Percentiles rank a stretch among this genome's conserved stretches.
Evolutionary conservation across 768 basidiomycete genomes (phyloP).

Genomic region (Stropharia rugosoannulata): DNA sequence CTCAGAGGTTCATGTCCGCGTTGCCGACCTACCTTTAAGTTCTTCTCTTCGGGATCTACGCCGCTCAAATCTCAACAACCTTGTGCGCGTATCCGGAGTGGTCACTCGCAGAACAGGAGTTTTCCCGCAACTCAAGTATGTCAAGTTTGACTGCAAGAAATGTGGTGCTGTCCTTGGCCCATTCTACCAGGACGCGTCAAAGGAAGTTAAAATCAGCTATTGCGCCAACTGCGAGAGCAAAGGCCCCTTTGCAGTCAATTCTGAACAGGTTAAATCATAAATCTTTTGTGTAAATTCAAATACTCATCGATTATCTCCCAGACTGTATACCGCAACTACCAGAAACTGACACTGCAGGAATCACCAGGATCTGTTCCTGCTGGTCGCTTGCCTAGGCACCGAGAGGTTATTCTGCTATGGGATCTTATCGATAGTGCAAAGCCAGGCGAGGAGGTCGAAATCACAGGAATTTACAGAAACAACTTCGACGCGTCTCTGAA

Average conservation of each 20-base stretch:
- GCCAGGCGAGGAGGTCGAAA: slow-evolving; percentile 98
- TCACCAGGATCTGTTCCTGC: slow-evolving; percentile 97
- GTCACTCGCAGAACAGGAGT: slow-evolving; percentile 95
- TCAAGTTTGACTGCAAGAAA: slow-evolving; percentile 97
- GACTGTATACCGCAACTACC: slow-evolving; percentile 98
- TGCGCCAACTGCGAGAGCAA: slow-evolving; percentile 93
- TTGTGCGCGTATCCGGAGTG: slow-evolving; percentile 93
- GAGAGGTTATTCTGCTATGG: slow-evolving; percentile 96
- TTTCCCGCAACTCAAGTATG: slow-evolving; percentile 99
- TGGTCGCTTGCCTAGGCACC: slow-evolving; percentile 93
- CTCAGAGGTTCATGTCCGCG: slow-evolving; percentile 95
- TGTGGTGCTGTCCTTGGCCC: slow-evolving; percentile 94
- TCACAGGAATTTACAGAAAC: slow-evolving; percentile 97
- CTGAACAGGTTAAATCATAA: slow-evolving; percentile 71
- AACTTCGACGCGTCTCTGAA: slow-evolving; percentile 99
- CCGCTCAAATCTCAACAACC: slow-evolving; percentile 88
- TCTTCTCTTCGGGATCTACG: slow-evolving; percentile 93
- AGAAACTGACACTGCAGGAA: slow-evolving; percentile 98
- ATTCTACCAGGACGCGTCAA: slow-evolving; percentile 96
- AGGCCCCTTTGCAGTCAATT: slow-evolving; percentile 95
- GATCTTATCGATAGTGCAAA: slow-evolving; percentile 98
- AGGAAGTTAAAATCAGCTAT: slow-evolving; percentile 91
- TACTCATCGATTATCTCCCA: slow-evolving; percentile 27
- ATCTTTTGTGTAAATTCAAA: neutral
- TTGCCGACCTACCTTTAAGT: slow-evolving; percentile 88